Evolutionary conservation across 495 filamentous ascomycete genomes (phyloP), one percentile per base, ranked within the genome.

Genomic region (Penicillium arizonense): DNA sequence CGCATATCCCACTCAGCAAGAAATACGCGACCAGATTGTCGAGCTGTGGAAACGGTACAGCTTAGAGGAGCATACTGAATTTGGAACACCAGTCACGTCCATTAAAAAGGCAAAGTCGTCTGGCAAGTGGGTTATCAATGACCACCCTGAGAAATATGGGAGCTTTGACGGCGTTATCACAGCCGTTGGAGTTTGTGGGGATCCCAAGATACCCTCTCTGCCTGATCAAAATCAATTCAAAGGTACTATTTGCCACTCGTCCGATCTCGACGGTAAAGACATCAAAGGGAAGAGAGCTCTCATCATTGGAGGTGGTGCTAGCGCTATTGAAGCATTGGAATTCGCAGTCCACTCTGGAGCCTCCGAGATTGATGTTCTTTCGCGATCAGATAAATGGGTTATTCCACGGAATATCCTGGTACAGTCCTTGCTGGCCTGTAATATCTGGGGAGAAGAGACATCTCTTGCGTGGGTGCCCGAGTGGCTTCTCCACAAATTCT

Each of bases 301-400:
- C 28, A 78, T 93, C 18, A 81, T 94, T 53, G 89, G 89, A 8
- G 88, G 89, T 18, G 90, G 89, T 5, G 89, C 90, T 10, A 87
- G 83, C 52, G 90, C 89, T 1, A 86, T 94, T 13, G 90, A 96
- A 69, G 89, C 88, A 1, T 71, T 94, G 24, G 89, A 96, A 56
- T 94, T 90, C 56, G 89, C 87, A 8, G 79, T 85, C 16, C 69
- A 82, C 39, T 79, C 83, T 36, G 78, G 81, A 1, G 89, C 89
- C 0, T 70, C 70, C 7, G 82, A 86, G 56, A 85, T 87, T 2
- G 83, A 86, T 55, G 82, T 96, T 14, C 77, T 94, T 5, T 83
- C 89, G 1, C 80, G 90, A 13, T 86, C 82, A 20, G 90, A 94
- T 61, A 94, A 93, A 72, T 94, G 90, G 90, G 86, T 94, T 46